A percentile compares a stretch with the other conserved stretches of the same genome.
These are phyloP conservation scores for Arbutus unedo DNA, from an alignment of 148 eudicot species.

Conservation along the genomic window DNA sequence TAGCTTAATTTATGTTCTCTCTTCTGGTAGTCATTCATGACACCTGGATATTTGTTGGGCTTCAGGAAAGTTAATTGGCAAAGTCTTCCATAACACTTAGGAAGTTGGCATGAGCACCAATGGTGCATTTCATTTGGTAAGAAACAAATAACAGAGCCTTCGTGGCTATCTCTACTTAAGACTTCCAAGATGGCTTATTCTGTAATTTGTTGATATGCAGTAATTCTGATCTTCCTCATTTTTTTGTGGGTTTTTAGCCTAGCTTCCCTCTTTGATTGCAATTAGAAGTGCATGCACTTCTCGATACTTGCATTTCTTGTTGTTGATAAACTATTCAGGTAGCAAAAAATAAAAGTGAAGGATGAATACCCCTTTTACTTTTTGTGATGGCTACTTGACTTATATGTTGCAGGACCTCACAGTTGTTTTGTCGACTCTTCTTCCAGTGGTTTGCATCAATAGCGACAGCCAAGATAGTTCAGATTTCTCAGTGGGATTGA, in stretches of 20 bases:
- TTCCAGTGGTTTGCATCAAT: conserved; percentile 71
- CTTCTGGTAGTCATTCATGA: not conserved
- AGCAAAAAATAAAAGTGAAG: not conserved
- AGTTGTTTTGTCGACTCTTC: conserved; percentile 76
- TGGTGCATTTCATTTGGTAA: not conserved
- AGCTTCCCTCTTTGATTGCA: too few relatives aligned
- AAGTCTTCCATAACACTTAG: not conserved
- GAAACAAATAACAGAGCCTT: not conserved
- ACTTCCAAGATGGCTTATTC: not conserved
- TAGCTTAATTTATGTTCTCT: not conserved
- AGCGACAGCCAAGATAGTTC: conserved; percentile 65
- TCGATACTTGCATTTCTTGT: not conserved
- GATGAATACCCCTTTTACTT: not conserved
- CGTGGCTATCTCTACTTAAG: not conserved
- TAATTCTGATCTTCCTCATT: not conserved
- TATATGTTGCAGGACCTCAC: conserved; percentile 75
- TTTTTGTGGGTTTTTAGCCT: not conserved
- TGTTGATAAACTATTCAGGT: too few relatives aligned
- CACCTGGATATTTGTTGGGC: not conserved
- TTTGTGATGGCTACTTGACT: conserved; percentile 17
- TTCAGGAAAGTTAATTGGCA: not conserved
- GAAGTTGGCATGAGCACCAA: not conserved
- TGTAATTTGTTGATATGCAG: not conserved
- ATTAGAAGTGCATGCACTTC: not conserved
- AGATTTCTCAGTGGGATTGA: conserved; percentile 70